These are phyloP conservation scores for Jaenimonas drosophilae DNA, from an alignment of 208 protist genomes.

Conservation along the genomic window DNA sequence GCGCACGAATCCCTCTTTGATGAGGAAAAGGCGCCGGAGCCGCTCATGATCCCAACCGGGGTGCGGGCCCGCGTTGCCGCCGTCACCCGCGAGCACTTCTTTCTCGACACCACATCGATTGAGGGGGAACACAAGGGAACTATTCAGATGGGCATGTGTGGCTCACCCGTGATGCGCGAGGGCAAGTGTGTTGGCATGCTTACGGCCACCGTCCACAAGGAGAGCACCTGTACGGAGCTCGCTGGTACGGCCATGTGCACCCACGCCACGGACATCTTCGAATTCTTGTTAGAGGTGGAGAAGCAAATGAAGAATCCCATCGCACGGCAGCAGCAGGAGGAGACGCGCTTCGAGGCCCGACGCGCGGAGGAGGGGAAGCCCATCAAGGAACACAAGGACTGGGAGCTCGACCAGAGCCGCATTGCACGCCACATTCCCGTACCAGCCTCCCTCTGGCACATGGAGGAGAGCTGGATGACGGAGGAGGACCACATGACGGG, in stretches of 20 bases:
- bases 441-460: conserved; percentile 79
- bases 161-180: conserved; percentile 80
- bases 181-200: conserved; percentile 89
- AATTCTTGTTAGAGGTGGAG: conserved; percentile 86
- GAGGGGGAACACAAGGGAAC: conserved; percentile 54
- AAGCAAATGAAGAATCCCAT: conserved; percentile 76
- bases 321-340: conserved; percentile 35
- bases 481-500: conserved; percentile 84
- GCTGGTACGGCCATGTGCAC: conserved; percentile 87
- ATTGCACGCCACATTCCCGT: conserved; percentile 78
- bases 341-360: conserved; percentile 59
- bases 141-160: conserved; percentile 88
- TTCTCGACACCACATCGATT: conserved; percentile 69
- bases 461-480: conserved; percentile 87
- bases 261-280: conserved; percentile 75
- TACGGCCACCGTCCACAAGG: conserved; percentile 81
- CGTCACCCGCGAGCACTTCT: conserved; percentile 82
- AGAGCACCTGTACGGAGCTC: conserved; percentile 64
- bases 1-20: conserved; percentile 86
- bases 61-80: conserved; percentile 67
- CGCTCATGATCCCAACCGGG: conserved; percentile 85
- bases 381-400: conserved; percentile 32
- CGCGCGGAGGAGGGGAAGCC: conserved; percentile 31
- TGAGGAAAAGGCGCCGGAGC: conserved; percentile 77
- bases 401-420: conserved; percentile 70